phyloP scores from a whole-genome alignment of 805 yeast genomes.

The Wickerhamiella siamensis region DNA sequence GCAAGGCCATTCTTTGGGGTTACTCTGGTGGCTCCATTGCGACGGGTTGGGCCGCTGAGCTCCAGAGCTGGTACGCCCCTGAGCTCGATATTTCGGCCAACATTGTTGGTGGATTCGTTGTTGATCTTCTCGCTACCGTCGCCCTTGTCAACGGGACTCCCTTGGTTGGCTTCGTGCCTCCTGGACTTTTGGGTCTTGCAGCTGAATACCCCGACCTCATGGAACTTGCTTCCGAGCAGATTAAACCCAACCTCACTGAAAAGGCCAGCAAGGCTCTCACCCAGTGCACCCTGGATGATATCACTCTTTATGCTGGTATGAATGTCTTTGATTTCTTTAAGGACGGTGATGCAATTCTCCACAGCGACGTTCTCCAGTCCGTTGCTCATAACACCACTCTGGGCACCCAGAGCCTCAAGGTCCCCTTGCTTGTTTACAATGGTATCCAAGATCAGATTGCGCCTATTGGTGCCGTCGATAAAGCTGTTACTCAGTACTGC shows the following conservation, averaged over 20 bases:
- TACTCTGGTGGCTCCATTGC: constrained; percentile 12
- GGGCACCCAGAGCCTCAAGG: constrained; percentile 11
- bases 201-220: constrained; percentile 14
- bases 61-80: constrained; percentile 18
- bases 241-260: constrained; percentile 4
- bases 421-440: constrained; percentile 17
- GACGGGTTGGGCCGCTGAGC: constrained; percentile 19
- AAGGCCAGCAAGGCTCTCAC: constrained; percentile 3
- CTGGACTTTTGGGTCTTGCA: constrained; percentile 17
- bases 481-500: constrained; percentile 5
- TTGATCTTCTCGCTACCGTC: constrained; percentile 11
- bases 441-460: constrained; percentile 16
- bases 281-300: constrained; percentile 11
- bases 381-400: constrained; percentile 9
- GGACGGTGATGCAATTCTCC: constrained; percentile 13
- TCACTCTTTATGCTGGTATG: constrained; percentile 8
- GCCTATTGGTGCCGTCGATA: constrained; percentile 12
- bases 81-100: constrained; percentile 10
- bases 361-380: constrained; percentile 4
- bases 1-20: constrained; percentile 10
- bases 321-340: constrained; percentile 14
- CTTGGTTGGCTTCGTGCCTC: constrained; percentile 16
- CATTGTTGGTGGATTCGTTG: constrained; percentile 7
- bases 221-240: constrained; percentile 4
- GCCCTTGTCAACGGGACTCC: constrained; percentile 10